These are phyloP conservation scores for Kodamaea sp. DNA, from an alignment of 1,139 yeast species.

Conservation along the genomic window DNA sequence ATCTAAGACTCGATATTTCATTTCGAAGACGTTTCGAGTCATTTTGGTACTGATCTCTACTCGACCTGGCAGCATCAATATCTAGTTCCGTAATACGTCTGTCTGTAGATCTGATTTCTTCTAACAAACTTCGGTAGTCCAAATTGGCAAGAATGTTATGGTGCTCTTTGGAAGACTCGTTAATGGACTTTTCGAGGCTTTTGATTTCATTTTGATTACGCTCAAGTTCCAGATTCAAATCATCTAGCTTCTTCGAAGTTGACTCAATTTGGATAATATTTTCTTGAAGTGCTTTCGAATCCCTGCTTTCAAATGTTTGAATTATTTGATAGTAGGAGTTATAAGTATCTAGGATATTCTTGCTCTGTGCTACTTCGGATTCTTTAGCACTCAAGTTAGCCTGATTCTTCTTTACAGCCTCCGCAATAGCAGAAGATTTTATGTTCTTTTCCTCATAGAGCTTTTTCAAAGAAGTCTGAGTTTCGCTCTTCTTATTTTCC, in stretches of 20 bases:
- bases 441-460: conserved; percentile 10
- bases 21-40: conserved; percentile 57
- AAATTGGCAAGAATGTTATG: conserved; percentile 42
- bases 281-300: conserved; percentile 17
- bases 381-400: conserved; percentile 14
- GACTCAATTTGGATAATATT: conserved; percentile 12
- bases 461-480: conserved; percentile 15
- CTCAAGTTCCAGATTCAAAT: conserved; percentile 31
- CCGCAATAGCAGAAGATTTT: conserved; percentile 24
- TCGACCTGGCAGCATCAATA: conserved; percentile 61
- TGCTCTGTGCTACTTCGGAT: conserved; percentile 5
- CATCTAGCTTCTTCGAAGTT: background rate
- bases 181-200: conserved; percentile 30
- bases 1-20: conserved; percentile 56
- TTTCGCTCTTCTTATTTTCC: conserved; percentile 9
- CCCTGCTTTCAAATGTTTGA: conserved; percentile 23
- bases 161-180: conserved; percentile 37
- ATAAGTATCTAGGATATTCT: conserved; percentile 7
- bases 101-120: conserved; percentile 31
- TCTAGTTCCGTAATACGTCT: conserved; percentile 36
- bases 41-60: conserved; percentile 63
- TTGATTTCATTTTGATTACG: conserved; percentile 24
- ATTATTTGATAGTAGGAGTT: conserved; percentile 14
- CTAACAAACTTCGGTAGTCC: conserved; percentile 34
- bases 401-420: conserved; percentile 22